A percentile compares a stretch with the other conserved stretches of the same genome.
These are phyloP conservation scores for Lipomyces kockii DNA, from an alignment of 805 yeast genomes.

Conservation along the genomic window DNA sequence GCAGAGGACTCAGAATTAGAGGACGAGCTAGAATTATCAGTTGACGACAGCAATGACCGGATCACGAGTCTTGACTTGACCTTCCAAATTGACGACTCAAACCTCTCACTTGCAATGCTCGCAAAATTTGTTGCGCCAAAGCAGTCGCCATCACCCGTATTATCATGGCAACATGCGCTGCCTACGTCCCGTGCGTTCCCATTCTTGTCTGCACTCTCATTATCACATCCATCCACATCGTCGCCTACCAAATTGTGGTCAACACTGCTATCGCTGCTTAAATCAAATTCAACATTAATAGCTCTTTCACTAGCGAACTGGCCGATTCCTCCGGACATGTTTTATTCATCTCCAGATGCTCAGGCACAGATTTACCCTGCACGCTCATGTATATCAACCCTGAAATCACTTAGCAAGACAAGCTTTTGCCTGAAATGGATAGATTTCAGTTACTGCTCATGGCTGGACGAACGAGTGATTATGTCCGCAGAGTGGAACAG, in stretches of 20 bases:
- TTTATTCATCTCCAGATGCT: slow-evolving; percentile 24
- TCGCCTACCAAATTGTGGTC: slow-evolving; percentile 37
- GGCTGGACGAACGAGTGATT: slow-evolving; percentile 30
- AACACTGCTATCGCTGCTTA: slow-evolving; percentile 21
- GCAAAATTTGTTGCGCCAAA: slow-evolving; percentile 65
- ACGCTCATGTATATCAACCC: slow-evolving; percentile 19
- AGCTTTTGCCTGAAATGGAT: slow-evolving; percentile 30
- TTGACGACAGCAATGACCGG: slow-evolving; percentile 28
- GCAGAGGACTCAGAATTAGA: slow-evolving; percentile 14
- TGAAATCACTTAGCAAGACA: slow-evolving; percentile 18
- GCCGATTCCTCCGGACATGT: slow-evolving; percentile 37
- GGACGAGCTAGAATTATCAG: slow-evolving; percentile 1
- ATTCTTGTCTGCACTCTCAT: slow-evolving; percentile 31
- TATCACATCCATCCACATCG: slow-evolving; percentile 28
- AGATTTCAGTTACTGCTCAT: slow-evolving; percentile 31
- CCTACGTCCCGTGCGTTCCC: slow-evolving; percentile 68
- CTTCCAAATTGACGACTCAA: slow-evolving; percentile 30
- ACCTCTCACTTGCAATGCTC: slow-evolving; percentile 17
- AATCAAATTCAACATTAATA: slow-evolving; percentile 22
- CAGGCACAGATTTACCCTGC: slow-evolving; percentile 29
- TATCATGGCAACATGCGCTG: slow-evolving; percentile 76
- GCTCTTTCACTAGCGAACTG: slow-evolving; percentile 35
- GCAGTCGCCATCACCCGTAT: slow-evolving; percentile 73
- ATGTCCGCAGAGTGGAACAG: slow-evolving; percentile 29
- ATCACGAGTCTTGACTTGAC: slow-evolving; percentile 32